These are phyloP conservation scores for cucumber (Cucumis sativus) DNA, from an alignment of 306 rosid genomes.

Conservation along the genomic window Cucumber_9930_V3 NC_026660.2:155501-156000, in stretches of 20 bases:
- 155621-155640: too few relatives aligned
- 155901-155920: too few relatives aligned
- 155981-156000: constrained; percentile 86
- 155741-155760: constrained; percentile 80
- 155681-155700: too few relatives aligned
- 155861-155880: too few relatives aligned
- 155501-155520: constrained; percentile 98
- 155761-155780: constrained; percentile 82
- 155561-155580: constrained; percentile 46
- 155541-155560: constrained; percentile 66
- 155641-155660: too few relatives aligned
- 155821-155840: constrained; percentile 28
- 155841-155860: too few relatives aligned
- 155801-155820: constrained; percentile 52
- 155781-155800: constrained; percentile 63
- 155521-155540: constrained; percentile 70
- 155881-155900: too few relatives aligned
- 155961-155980: constrained; percentile 73
- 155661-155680: too few relatives aligned
- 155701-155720: constrained; percentile 29
- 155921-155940: too few relatives aligned
- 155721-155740: constrained; percentile 88
- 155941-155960: constrained; percentile 61
- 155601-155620: too few relatives aligned
- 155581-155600: not conserved